These are phyloP conservation scores for Viridothelium virens DNA, from an alignment of 495 filamentous ascomycete species.

Conservation along the genomic window DNA sequence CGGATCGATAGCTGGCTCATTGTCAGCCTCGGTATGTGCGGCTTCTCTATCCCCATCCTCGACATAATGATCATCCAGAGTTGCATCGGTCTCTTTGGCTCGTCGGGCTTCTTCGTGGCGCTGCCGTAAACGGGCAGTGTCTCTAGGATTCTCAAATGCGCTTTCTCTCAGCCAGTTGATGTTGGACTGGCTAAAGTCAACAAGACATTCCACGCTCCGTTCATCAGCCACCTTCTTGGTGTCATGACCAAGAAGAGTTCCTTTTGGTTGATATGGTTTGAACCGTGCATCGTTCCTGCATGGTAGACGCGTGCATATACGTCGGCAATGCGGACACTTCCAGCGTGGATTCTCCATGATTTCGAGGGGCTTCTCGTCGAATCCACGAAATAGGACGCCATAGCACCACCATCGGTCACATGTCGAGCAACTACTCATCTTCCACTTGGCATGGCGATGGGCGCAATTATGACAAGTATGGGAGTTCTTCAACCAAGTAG, in stretches of 20 bases:
- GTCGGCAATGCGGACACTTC: constrained; percentile 78
- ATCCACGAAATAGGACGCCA: constrained; percentile 78
- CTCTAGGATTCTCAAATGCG: constrained; percentile 38
- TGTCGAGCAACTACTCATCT: constrained; percentile 64
- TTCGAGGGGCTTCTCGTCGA: constrained; percentile 72
- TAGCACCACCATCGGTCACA: constrained; percentile 77
- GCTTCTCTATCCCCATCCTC: constrained; percentile 28
- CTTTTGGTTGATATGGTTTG: constrained; percentile 71
- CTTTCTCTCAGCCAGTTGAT: constrained; percentile 62
- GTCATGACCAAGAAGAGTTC: constrained; percentile 78
- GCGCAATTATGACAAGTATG: constrained; percentile 71
- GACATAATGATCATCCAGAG: constrained; percentile 37
- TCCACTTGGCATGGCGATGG: constrained; percentile 68
- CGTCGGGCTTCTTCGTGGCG: constrained; percentile 46
- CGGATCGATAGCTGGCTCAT: constrained; percentile 46
- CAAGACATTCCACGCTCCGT: constrained; percentile 75
- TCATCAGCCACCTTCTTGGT: constrained; percentile 81
- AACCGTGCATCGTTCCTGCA: constrained; percentile 56
- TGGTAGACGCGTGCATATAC: constrained; percentile 72
- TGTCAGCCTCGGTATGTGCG: constrained; percentile 23
- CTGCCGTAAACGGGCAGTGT: constrained; percentile 42
- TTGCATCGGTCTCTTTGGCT: constrained; percentile 38
- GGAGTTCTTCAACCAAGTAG: constrained; percentile 41
- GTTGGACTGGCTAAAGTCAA: constrained; percentile 80
- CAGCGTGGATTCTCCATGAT: constrained; percentile 72